Conservation (phyloP, 1,284 basidiomycete genomes). For the Trametes sp. region DNA sequence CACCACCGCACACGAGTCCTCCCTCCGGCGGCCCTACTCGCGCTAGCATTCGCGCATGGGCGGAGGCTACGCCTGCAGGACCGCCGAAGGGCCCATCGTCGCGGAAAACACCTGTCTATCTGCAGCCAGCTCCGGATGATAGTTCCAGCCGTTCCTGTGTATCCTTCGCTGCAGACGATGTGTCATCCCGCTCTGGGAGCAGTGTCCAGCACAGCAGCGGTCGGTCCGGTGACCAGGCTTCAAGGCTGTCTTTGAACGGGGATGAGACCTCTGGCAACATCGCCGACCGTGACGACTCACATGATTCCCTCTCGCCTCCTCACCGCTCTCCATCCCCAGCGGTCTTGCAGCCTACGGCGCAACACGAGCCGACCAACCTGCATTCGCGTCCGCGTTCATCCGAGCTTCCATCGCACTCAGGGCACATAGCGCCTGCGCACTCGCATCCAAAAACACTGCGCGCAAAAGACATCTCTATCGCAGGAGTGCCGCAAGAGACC, state of each 20-base stretch:
- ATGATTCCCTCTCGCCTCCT: neutral
- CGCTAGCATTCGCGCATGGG: constrained; percentile 29
- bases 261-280: constrained; percentile 20
- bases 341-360: neutral
- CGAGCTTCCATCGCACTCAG: neutral
- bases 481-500: neutral
- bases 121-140: constrained; percentile 16
- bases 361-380: neutral
- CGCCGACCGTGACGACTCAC: constrained; percentile 23
- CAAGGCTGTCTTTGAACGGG: neutral
- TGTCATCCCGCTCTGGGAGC: neutral
- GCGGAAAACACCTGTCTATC: neutral
- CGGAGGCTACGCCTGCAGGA: constrained; percentile 20
- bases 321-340: neutral
- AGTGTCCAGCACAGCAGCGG: neutral
- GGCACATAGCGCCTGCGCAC: neutral
- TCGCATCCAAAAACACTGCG: neutral
- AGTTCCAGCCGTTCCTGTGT: constrained; percentile 6
- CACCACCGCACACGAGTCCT: neutral
- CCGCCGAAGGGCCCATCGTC: constrained; percentile 18
- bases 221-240: constrained; percentile 12
- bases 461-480: neutral
- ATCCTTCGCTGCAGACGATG: constrained; percentile 6
- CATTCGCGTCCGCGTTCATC: constrained; percentile 1
- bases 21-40: constrained; percentile 18